Percentiles rank a stretch among this genome's conserved stretches.
These are phyloP conservation scores for Collybia sp. DNA, from an alignment of 768 basidiomycete species.

Conservation along the genomic window DNA sequence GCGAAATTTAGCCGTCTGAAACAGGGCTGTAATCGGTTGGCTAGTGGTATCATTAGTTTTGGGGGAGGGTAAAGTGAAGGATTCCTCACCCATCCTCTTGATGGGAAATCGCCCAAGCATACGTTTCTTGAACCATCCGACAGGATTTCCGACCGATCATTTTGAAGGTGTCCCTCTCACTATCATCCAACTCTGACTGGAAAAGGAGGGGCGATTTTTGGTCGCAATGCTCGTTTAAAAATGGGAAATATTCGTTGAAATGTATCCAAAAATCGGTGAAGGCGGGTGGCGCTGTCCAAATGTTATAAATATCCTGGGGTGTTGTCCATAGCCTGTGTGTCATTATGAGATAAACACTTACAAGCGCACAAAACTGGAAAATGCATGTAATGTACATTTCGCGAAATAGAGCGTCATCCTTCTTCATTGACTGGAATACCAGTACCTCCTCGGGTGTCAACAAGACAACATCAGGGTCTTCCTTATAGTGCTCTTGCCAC, in stretches of 20 bases:
- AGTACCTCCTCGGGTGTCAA: slow-evolving; percentile 14
- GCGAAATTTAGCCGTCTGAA: slow-evolving; percentile 15
- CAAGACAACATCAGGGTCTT: slow-evolving; percentile 5
- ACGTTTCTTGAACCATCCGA: slow-evolving; percentile 11
- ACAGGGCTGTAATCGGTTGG: slow-evolving; percentile 11
- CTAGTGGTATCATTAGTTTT: slow-evolving; percentile 6
- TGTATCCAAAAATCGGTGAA: slow-evolving; percentile 29
- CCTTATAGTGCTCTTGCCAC: slow-evolving; percentile 21
- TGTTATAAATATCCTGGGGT: slow-evolving; percentile 26
- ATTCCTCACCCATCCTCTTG: slow-evolving; percentile 10
- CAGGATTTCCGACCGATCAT: slow-evolving; percentile 11
- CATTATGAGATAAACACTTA: slow-evolving; percentile 10
- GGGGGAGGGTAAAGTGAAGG: not conserved
- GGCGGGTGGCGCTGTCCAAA: slow-evolving; percentile 23
- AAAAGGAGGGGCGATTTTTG: slow-evolving; percentile 18
- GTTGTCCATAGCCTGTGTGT: not conserved
- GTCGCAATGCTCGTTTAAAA: slow-evolving; percentile 15
- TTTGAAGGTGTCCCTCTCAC: slow-evolving; percentile 15
- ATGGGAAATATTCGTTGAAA: slow-evolving; percentile 37
- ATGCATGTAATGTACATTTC: slow-evolving; percentile 27
- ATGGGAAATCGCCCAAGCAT: slow-evolving; percentile 16
- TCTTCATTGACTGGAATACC: slow-evolving; percentile 14
- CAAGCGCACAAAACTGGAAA: slow-evolving; percentile 19
- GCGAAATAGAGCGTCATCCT: slow-evolving; percentile 14
- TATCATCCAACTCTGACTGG: slow-evolving; percentile 17